Percentiles rank a stretch among this genome's conserved stretches.
These are phyloP conservation scores for Pseudozyma flocculosa DNA, from an alignment of 1,284 basidiomycete genomes.

Conservation along the genomic window DNA sequence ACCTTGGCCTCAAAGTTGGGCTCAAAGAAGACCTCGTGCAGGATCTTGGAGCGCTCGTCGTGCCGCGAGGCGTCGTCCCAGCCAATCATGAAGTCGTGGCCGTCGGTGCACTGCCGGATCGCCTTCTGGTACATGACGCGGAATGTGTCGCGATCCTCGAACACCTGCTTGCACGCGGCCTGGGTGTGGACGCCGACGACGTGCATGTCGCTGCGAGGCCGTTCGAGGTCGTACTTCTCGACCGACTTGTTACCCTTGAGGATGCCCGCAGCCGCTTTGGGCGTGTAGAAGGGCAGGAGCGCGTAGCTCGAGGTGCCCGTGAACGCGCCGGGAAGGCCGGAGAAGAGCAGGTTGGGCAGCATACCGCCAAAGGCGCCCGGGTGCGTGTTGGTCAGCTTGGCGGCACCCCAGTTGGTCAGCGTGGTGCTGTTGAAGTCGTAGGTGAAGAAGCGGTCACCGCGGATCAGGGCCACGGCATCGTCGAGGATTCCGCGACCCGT, in stretches of 20 bases:
- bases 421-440: slow-evolving; percentile 75
- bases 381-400: slow-evolving; percentile 19
- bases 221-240: slow-evolving; percentile 61
- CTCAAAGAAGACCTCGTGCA: slow-evolving; percentile 17
- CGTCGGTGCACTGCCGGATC: slow-evolving; percentile 4
- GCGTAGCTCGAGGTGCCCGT: slow-evolving; percentile 67
- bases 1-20: slow-evolving; percentile 15
- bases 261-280: slow-evolving; percentile 59
- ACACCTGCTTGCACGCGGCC: slow-evolving; percentile 60
- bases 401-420: slow-evolving; percentile 63
- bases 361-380: slow-evolving; percentile 60
- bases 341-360: slow-evolving; percentile 66
- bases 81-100: slow-evolving; percentile 16
- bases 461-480: slow-evolving; percentile 79
- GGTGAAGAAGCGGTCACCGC: slow-evolving; percentile 78
- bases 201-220: slow-evolving; percentile 42
- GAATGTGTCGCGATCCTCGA: slow-evolving; percentile 48
- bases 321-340: slow-evolving; percentile 65
- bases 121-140: slow-evolving; percentile 15
- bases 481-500: slow-evolving; percentile 79
- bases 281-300: slow-evolving; percentile 83
- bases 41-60: slow-evolving; percentile 7
- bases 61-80: slow-evolving; percentile 13
- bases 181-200: slow-evolving; percentile 63
- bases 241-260: slow-evolving; percentile 65